These are phyloP conservation scores for Linum tenue DNA, from an alignment of 345 rosid genomes.

Conservation along the genomic window DNA sequence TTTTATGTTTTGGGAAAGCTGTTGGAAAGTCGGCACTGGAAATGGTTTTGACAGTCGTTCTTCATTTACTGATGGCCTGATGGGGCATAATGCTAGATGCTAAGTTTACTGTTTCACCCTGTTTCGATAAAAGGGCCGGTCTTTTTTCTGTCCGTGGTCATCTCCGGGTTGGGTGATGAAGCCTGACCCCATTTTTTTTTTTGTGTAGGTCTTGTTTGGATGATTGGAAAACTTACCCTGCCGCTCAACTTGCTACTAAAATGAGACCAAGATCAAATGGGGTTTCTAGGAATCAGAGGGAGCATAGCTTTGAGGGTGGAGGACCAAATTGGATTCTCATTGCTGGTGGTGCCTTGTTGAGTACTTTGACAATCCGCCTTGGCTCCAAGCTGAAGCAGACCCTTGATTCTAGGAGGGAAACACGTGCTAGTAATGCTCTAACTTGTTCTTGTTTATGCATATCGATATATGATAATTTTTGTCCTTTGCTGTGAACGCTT, in stretches of 20 bases:
- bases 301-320: conserved; percentile 33
- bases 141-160: neutral
- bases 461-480: conserved; percentile 8
- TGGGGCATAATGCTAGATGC: neutral
- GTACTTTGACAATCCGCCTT: conserved; percentile 81
- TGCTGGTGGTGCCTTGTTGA: conserved; percentile 90
- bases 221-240: conserved; percentile 23
- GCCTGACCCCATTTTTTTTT: neutral
- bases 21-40: too few relatives aligned
- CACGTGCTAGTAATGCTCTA: conserved; percentile 28
- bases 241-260: conserved; percentile 22
- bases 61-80: neutral
- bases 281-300: conserved; percentile 45
- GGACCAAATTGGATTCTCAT: conserved; percentile 87
- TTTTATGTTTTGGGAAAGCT: neutral
- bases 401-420: conserved; percentile 46
- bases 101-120: neutral
- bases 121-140: neutral
- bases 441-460: conserved; percentile 26
- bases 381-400: conserved; percentile 84
- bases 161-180: too few relatives aligned
- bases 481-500: neutral
- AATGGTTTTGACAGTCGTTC: neutral
- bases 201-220: conserved; percentile 49
- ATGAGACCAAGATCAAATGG: conserved; percentile 54